Conservation (phyloP, 805 yeast genomes). For the Starmerella davenportii region DNA sequence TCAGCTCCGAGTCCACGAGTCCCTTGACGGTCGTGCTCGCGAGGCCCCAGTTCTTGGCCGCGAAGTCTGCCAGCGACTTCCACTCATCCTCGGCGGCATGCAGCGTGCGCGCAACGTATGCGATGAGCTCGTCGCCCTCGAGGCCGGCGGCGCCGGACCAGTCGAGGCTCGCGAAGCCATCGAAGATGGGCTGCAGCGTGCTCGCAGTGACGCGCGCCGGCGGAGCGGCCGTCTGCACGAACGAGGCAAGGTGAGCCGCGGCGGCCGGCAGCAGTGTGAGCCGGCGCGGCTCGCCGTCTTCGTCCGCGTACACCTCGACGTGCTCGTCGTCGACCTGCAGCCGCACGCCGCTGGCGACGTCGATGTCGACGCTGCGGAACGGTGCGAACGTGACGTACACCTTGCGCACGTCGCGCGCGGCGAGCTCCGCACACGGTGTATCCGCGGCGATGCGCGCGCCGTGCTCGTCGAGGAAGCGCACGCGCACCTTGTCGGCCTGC, state of each 20-base stretch:
- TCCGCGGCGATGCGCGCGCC: neutral
- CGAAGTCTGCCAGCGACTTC: neutral
- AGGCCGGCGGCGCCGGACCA: neutral
- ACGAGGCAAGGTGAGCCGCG: no score
- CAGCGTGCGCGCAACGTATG: neutral
- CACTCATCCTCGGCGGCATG: neutral
- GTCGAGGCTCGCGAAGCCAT: neutral
- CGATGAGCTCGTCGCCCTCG: neutral
- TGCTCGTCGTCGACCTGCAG: neutral
- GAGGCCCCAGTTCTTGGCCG: neutral
- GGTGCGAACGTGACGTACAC: neutral
- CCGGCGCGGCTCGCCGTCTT: no score
- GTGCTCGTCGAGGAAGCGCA: neutral
- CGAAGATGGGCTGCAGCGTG: neutral
- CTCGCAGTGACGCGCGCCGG: no score
- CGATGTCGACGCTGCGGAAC: neutral
- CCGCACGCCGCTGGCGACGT: neutral
- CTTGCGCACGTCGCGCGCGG: neutral
- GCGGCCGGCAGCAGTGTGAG: no score
- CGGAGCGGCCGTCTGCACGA: no score
- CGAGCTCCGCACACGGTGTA: neutral
- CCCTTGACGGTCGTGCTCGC: neutral
- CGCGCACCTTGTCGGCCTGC: neutral
- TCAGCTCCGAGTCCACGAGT: neutral
- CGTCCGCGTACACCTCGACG: no score